Evolutionary conservation across 2,329 filamentous ascomycete genomes (phyloP).

Genomic region (Xylariaceae sp.): DNA sequence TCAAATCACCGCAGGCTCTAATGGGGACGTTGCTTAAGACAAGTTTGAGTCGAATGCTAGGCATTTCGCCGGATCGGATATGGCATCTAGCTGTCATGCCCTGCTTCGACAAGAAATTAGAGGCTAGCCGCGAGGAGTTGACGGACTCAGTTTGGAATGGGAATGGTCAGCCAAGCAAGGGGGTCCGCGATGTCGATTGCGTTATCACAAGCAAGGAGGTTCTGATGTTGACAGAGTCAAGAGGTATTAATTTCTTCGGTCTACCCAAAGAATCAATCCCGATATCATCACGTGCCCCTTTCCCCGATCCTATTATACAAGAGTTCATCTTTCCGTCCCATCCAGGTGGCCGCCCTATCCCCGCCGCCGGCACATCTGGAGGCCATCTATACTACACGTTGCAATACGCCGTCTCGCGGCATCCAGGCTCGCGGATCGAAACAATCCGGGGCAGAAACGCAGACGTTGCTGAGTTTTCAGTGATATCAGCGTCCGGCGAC

Average conservation of each 20-base stretch:
- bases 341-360: constrained; percentile 41
- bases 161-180: constrained; percentile 45
- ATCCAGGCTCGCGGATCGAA: constrained; percentile 69
- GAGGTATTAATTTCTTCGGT: constrained; percentile 70
- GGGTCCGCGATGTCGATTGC: constrained; percentile 87
- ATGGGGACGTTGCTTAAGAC: constrained; percentile 89
- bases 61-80: constrained; percentile 71
- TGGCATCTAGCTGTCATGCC: constrained; percentile 98
- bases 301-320: constrained; percentile 69
- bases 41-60: constrained; percentile 66
- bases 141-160: constrained; percentile 72
- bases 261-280: constrained; percentile 58
- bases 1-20: constrained; percentile 93
- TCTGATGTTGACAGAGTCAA: constrained; percentile 78
- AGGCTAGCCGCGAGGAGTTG: constrained; percentile 88
- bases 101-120: constrained; percentile 98
- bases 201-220: constrained; percentile 97
- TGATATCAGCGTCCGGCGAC: constrained; percentile 54
- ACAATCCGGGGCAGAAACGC: constrained; percentile 76
- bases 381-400: constrained; percentile 86
- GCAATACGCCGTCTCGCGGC: constrained; percentile 63
- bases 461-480: constrained; percentile 82
- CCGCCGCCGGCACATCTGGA: constrained; percentile 72
- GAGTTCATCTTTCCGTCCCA: constrained; percentile 68
- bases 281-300: constrained; percentile 47